Evolutionary conservation across 2,329 filamentous ascomycete species (phyloP), one percentile per base, ranked within the genome.

Genomic region (Bipolaris sorokiniana): DNA sequence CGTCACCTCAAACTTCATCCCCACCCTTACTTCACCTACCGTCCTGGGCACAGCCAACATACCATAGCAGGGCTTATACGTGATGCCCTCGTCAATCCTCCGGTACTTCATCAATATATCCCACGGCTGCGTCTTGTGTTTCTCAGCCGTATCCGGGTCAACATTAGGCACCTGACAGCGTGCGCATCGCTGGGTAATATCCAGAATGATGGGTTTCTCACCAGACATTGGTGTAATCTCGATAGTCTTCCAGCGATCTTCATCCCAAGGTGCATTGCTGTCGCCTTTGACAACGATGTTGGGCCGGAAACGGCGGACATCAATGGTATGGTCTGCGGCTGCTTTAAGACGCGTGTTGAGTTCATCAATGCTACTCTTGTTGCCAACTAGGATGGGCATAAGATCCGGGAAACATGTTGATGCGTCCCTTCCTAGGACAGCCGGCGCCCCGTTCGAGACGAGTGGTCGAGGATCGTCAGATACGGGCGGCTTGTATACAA

Each of bases 21-120:
- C 86, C 10, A 88, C 82, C 54, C 79, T 78, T 9, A 89, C 67
- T 46, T 76, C 69, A 0, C 84, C 85, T 60, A 86, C 84, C 41
- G 86, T 83, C 58, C 82, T 78, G 15, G 87, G 86, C 50, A 84
- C 83, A 68, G 84, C 83, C 66, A 88, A 70, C 87, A 89, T 88
- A 1, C 86, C 86, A 77, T 88, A 88, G 63, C 86, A 88, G 38
- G 86, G 86, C 76, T 88, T 88, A 61, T 79, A 88, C 73, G 81
- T 87, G 23, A 85, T 80, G 0, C 86, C 86, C 64, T 82, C 76
- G 67, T 88, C 86, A 5, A 88, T 78, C 26, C 85, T 73, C 7
- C 86, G 76, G 71, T 86, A 88, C 65, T 82, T 83, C 79, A 87
- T 84, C 51, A 88, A 71, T 58, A 81, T 82, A 65, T 87, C 81